Evolutionary conservation across 257 asterid genomes (phyloP), one percentile per base, ranked within the genome.

Genomic region (Forsythia viridissima): DNA sequence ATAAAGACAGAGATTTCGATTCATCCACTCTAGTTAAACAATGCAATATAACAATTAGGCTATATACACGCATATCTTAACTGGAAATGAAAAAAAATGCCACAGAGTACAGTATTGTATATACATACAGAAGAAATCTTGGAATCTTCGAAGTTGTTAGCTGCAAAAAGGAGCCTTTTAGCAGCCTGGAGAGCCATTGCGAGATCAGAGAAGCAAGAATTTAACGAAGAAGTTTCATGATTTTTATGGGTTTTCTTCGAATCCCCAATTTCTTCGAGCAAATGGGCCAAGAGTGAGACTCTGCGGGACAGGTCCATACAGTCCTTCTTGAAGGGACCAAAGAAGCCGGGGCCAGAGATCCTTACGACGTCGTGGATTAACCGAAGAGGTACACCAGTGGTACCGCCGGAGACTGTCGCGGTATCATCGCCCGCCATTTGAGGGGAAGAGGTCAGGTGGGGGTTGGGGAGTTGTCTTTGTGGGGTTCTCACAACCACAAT

Each of bases 201-300:
- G 1, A 91, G 91, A 87, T 95, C 98, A 81, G 93, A 85, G 20
- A 93, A 83, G 55, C 79, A 86, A 30, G 90, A 84, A 77, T 34
- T 37, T 72, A 79, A 74, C 16, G 88, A 76, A 65, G 87, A 85
- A 61, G 88, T 34, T 76, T 76, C 87, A 3, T 57, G 83, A 63
- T 63, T 77, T 63, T 59, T 43, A 21, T 21, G 51, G 9, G 69
- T 21, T 51, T 39, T 82, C 10, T 86, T 86, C 34, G 88, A 85
- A 76, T 91, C 97, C 85, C 88, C 88, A 61, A 95, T 90, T 82
- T 95, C 99, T 65, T 93, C 98, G 51, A 91, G 88, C 80, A 93
- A 84, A 88, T 95, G 94, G 21, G 91, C 90, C 80, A 95, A 85
- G 46, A 95, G 93, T 10, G 97, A 84, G 68, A 92, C 84, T 70